These are phyloP conservation scores for Chaetomiaceae sp. DNA, from an alignment of 2,329 filamentous ascomycete species.

Conservation along the genomic window DNA sequence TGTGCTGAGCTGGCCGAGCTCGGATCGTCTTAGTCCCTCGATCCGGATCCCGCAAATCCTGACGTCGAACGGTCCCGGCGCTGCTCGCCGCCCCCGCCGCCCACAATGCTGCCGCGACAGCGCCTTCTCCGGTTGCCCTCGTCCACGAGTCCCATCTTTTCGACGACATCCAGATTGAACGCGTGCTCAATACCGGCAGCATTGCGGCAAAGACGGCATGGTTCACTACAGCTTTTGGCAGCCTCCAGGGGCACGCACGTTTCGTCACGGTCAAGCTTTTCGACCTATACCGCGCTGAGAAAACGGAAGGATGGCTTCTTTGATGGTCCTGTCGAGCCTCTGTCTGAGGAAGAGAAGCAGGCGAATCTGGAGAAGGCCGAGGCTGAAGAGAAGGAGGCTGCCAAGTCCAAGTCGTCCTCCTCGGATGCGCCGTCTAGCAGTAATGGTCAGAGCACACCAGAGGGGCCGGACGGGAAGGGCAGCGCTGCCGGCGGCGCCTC, in stretches of 20 bases:
- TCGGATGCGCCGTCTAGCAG: conserved; percentile 38
- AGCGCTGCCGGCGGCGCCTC: conserved; percentile 51
- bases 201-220: conserved; percentile 12
- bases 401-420: conserved; percentile 39
- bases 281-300: conserved; percentile 30
- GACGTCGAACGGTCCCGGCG: conserved; percentile 16
- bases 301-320: conserved; percentile 47
- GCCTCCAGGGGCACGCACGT: conserved; percentile 9
- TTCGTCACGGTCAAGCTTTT: conserved; percentile 28
- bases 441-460: conserved; percentile 30
- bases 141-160: conserved; percentile 12
- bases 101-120: conserved; percentile 25
- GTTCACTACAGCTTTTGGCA: conserved; percentile 8
- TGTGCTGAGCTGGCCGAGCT: conserved; percentile 4
- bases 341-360: conserved; percentile 48
- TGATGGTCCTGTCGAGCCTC: conserved; percentile 42
- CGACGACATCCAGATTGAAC: conserved; percentile 14
- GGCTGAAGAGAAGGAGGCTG: conserved; percentile 42
- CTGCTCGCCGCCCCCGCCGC: conserved; percentile 2
- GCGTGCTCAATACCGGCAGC: conserved; percentile 14
- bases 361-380: conserved; percentile 44
- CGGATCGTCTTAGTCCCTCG: background rate
- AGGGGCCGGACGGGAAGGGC: conserved; percentile 48
- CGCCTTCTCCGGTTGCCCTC: conserved; percentile 21
- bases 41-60: conserved; percentile 11